phyloP scores from a whole-genome alignment of 169 alveolate species.

The Plasmodium reichenowi region DNA sequence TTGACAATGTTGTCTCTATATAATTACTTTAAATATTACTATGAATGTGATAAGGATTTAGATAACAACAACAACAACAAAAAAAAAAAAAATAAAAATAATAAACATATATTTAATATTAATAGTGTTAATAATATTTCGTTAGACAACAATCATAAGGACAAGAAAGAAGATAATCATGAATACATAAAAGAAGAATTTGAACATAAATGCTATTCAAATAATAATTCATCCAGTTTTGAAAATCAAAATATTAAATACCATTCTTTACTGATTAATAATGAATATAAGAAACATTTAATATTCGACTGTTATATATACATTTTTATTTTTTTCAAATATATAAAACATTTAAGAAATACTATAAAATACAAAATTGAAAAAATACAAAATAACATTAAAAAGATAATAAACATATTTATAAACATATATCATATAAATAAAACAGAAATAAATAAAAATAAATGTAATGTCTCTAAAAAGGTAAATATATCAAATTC shows the following conservation, averaged over 20 bases:
- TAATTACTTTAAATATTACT: slow-evolving; percentile 22
- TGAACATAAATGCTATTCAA: neutral
- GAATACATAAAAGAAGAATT: neutral
- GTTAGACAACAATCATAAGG: neutral
- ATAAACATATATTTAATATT: neutral
- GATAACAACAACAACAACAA: neutral
- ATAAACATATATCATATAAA: slow-evolving; percentile 38
- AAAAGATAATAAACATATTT: slow-evolving; percentile 49
- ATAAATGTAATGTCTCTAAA: neutral
- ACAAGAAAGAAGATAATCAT: neutral
- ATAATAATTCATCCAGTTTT: neutral
- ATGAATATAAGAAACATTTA: slow-evolving; percentile 16
- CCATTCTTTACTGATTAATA: neutral
- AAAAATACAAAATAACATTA: slow-evolving; percentile 58
- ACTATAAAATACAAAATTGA: slow-evolving; percentile 35
- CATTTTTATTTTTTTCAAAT: slow-evolving; percentile 41
- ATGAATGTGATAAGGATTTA: slow-evolving; percentile 19
- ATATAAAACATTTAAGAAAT: slow-evolving; percentile 34
- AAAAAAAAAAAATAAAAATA: neutral
- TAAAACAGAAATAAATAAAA: slow-evolving; percentile 5
- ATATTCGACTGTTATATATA: slow-evolving; percentile 46
- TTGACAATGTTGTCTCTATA: slow-evolving; percentile 36
- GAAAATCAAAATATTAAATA: neutral
- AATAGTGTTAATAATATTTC: neutral
- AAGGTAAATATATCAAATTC: neutral